These are phyloP conservation scores for Talaromyces funiculosus DNA, from an alignment of 2,329 filamentous ascomycete species.

Conservation along the genomic window DNA sequence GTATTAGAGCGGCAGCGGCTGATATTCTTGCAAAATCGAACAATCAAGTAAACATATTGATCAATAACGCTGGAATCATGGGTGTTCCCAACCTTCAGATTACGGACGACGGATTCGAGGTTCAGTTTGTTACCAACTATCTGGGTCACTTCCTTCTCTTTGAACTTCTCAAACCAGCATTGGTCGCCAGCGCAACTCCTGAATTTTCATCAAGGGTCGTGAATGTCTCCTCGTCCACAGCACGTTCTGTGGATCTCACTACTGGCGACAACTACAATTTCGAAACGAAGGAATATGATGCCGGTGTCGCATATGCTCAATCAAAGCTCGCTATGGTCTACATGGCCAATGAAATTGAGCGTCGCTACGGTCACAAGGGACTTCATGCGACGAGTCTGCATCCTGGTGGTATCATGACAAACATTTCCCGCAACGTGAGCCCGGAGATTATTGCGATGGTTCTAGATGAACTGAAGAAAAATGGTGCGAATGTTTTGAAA, in stretches of 20 bases:
- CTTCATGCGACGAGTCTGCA: slow-evolving; percentile 43
- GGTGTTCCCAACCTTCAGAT: neutral
- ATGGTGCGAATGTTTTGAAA: slow-evolving; percentile 19
- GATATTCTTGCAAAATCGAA: slow-evolving; percentile 31
- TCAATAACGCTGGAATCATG: slow-evolving; percentile 17
- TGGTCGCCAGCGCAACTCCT: slow-evolving; percentile 21
- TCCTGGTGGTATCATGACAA: slow-evolving; percentile 23
- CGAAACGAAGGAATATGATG: slow-evolving; percentile 22
- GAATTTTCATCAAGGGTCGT: slow-evolving; percentile 45
- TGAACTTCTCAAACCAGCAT: slow-evolving; percentile 20
- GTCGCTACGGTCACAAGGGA: slow-evolving; percentile 40
- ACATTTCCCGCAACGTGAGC: slow-evolving; percentile 3
- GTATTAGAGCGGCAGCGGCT: slow-evolving; percentile 29
- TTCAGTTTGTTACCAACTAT: slow-evolving; percentile 32
- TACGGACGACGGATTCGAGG: slow-evolving; percentile 31
- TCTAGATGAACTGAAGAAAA: neutral
- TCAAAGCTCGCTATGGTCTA: slow-evolving; percentile 49
- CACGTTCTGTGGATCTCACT: slow-evolving; percentile 31
- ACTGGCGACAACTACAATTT: slow-evolving; percentile 14
- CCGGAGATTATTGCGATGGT: neutral
- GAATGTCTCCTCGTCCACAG: slow-evolving; percentile 40
- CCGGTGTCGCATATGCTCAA: slow-evolving; percentile 40
- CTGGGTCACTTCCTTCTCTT: slow-evolving; percentile 30
- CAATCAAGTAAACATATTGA: slow-evolving; percentile 24
- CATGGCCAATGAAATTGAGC: slow-evolving; percentile 47